phyloP scores from a whole-genome alignment of 2,329 filamentous ascomycete species.

The Cyanodermella asteris region DNA sequence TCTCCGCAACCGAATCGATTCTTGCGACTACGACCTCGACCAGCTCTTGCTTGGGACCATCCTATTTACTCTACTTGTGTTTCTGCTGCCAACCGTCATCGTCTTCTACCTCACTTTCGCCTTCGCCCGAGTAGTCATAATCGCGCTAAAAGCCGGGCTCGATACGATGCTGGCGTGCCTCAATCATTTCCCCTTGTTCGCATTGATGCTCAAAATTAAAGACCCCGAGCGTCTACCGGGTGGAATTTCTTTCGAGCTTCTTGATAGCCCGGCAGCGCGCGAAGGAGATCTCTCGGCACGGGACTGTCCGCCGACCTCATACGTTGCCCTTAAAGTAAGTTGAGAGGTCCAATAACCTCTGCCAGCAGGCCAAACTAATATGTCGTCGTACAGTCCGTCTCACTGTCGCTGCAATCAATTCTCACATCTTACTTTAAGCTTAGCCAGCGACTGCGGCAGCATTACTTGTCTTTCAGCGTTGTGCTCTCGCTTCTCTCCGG shows the following conservation, averaged over 20 bases:
- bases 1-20: slow-evolving; percentile 89
- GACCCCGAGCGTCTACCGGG: slow-evolving; percentile 73
- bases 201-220: slow-evolving; percentile 85
- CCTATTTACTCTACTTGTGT: slow-evolving; percentile 84
- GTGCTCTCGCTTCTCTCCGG: slow-evolving; percentile 74
- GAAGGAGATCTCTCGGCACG: slow-evolving; percentile 15
- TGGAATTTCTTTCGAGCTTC: slow-evolving; percentile 76
- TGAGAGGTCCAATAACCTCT: too few species aligned
- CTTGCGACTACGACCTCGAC: slow-evolving; percentile 94
- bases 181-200: slow-evolving; percentile 95
- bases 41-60: slow-evolving; percentile 93
- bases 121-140: slow-evolving; percentile 81
- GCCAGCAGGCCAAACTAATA: slow-evolving; percentile 5
- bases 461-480: slow-evolving; percentile 79
- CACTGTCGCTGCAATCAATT: slow-evolving; percentile 76
- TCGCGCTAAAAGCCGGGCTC: slow-evolving; percentile 71
- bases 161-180: slow-evolving; percentile 83
- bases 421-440: slow-evolving; percentile 97
- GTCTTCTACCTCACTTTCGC: slow-evolving; percentile 97
- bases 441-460: slow-evolving; percentile 73
- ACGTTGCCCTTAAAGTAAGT: slow-evolving; percentile 64
- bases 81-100: slow-evolving; percentile 78
- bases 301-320: slow-evolving; percentile 42
- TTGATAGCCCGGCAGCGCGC: slow-evolving; percentile 38
- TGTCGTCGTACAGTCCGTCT: slow-evolving; percentile 50